Evolutionary conservation across 1,139 yeast genomes (phyloP).

Genomic region (Taphrina communis): DNA sequence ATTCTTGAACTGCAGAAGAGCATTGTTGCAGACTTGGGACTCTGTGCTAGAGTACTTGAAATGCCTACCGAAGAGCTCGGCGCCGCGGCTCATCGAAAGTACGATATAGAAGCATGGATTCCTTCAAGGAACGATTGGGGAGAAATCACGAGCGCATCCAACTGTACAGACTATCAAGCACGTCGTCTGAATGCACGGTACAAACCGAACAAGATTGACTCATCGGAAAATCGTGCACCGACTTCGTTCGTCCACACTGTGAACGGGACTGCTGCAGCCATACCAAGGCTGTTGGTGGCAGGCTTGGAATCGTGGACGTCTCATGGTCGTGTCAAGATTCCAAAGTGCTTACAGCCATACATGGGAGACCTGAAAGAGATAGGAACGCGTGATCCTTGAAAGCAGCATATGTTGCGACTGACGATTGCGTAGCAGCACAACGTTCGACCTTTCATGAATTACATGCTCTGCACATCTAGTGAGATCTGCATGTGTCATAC

Average conservation of each 20-base stretch:
- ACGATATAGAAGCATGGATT: constrained; percentile 98
- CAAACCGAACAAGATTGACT: constrained; percentile 39
- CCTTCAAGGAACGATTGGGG: constrained; percentile 96
- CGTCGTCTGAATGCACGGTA: constrained; percentile 75
- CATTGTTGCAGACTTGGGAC: constrained; percentile 69
- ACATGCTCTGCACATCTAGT: no score
- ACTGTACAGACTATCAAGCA: constrained; percentile 90
- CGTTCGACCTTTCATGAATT: no score
- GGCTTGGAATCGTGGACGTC: constrained; percentile 81
- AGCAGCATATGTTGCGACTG: no score
- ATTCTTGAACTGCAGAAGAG: constrained; percentile 69
- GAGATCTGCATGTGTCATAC: no score
- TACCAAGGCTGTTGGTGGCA: constrained; percentile 89
- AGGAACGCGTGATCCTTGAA: neutral
- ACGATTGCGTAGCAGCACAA: no score
- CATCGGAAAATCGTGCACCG: constrained; percentile 1
- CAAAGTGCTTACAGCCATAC: constrained; percentile 62
- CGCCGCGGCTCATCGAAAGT: constrained; percentile 88
- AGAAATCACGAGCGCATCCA: constrained; percentile 87
- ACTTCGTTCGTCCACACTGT: constrained; percentile 73
- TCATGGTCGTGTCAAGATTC: constrained; percentile 63
- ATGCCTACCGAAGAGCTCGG: constrained; percentile 95
- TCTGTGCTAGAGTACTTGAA: constrained; percentile 78
- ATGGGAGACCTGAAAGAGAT: constrained; percentile 38
- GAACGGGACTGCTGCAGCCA: constrained; percentile 95